Base-by-base conservation (phyloP, 768 basidiomycete genomes). In the Nevesoporus exiguus region DNA sequence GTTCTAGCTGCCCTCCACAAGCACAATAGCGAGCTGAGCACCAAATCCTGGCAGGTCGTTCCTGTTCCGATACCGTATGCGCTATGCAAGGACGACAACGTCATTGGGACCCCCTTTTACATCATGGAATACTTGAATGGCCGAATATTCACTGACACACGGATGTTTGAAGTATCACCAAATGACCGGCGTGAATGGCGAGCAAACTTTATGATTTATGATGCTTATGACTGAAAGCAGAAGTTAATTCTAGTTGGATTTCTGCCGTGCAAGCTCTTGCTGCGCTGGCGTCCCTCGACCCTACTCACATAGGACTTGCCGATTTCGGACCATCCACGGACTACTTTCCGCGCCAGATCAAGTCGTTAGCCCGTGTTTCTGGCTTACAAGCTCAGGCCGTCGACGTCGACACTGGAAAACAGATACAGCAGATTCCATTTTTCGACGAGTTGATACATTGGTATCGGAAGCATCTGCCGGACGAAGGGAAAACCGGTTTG, bases 101-200 rank as follows among this genome's bases (percentile, higher is more conserved):
- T 98, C 37, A 77, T 96, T 19, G 96, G 95, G 3, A 93, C 93
- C 22, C 83, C 88, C 2, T 98, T 98, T 73, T 98, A 97, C 67
- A 80, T 98, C 42, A 98, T 99, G 96, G 89, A 98, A 67, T 98
- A 90, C 67, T 66, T 98, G 42, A 85, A 96, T 21, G 96, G 96
- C 0, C 81, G 97, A 44, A 95, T 98, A 61, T 99, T 97, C 73
- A 90, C 91, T 13, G 89, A 98, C 70, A 74, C 80, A 8, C 71
- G 82, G 56, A 86, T 97, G 84, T 81, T 82, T 0, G 85, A 89
- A 63, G 72, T 92, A 1, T 65, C 80, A 5, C 75, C 79, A 3
- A 63, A 78, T 50, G 85, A 87, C 61, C 74, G 88, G 65, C 75
- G 79, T 50, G 84, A 88, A 71, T 89, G 90, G 92, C 88, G 60